Conservation (phyloP, 202 grass and related monocot species). For the Panicum hallii region DNA sequence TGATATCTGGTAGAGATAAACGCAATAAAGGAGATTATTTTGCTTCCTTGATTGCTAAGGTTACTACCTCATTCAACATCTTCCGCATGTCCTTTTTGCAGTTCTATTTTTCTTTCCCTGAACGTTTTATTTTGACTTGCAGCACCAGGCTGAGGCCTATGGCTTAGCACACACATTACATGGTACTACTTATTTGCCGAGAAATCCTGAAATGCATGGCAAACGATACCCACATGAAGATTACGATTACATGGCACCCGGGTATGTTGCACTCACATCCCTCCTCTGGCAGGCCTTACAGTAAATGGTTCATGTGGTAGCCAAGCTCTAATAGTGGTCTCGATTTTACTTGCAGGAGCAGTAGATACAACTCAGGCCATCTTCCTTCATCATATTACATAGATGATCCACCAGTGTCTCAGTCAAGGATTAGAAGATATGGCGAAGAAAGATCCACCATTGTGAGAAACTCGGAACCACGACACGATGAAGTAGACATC, state of each 20-base stretch:
- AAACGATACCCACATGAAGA: conserved; percentile 43
- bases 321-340: conserved; percentile 15
- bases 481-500: background rate
- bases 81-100: background rate
- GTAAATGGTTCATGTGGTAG: conserved; percentile 39
- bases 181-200: conserved; percentile 52
- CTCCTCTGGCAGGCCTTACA: background rate
- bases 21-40: conserved; percentile 83
- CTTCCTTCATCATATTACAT: conserved; percentile 51
- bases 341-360: conserved; percentile 60
- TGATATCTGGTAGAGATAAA: conserved; percentile 76
- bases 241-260: conserved; percentile 49
- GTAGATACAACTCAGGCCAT: conserved; percentile 52
- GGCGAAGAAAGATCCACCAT: conserved; percentile 38
- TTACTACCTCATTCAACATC: conserved; percentile 33
- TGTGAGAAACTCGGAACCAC: conserved; percentile 42
- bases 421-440: conserved; percentile 53
- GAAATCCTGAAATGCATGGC: conserved; percentile 40
- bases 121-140: conserved; percentile 44
- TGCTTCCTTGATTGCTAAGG: conserved; percentile 83
- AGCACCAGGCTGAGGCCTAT: conserved; percentile 65
- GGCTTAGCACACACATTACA: conserved; percentile 44
- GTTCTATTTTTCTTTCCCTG: background rate
- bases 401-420: conserved; percentile 46
- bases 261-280: conserved; percentile 39